Base-by-base conservation (phyloP, 1,284 basidiomycete species). In the Ceraceosorus guamensis region DNA sequence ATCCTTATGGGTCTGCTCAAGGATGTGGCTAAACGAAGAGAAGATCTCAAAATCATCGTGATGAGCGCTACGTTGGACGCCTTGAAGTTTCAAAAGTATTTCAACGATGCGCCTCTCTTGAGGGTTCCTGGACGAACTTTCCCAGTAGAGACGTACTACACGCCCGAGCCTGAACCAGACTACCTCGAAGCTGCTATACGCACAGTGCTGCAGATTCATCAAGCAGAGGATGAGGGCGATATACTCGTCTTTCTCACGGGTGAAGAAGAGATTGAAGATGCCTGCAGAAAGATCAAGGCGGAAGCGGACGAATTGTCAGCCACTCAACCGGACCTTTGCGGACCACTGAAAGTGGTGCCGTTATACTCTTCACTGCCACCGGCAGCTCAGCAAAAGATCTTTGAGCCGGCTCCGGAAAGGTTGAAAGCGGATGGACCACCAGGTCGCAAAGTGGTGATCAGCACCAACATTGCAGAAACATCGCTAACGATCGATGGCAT, bases 51-150 rank as follows among this genome's bases (percentile, higher is more conserved):
- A 79, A 87, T 98, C 71, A 91, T 99, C 59, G 82, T 99, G 81
- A 98, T 98, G 95, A 91, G 88, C 46, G 95, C 95, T 37, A 99
- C 95, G 1, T 85, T 99, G 35, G 93, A 98, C 71, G 90, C 93
- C 0, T 82, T 87, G 73, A 98, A 98, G 78, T 98, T 98, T 79
- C 90, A 93, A 76, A 89, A 86, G 70, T 98, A 97, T 81, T 98
- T 97, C 76, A 85, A 84, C 56, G 79, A 88, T 60, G 92, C 91
- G 0, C 92, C 93, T 0, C 79, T 97, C 11, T 89, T 98, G 80
- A 91, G 92, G 75, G 91, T 99, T 5, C 92, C 91, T 1, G 95
- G 95, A 35, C 85, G 93, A 46, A 93, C 91, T 6, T 92, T 97
- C 79, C 90, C 91, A 1, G 92, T 98, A 53, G 92, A 96, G 77